phyloP scores from a whole-genome alignment of 2,329 filamentous ascomycete genomes.

The Sporothrix variecibatus region DNA sequence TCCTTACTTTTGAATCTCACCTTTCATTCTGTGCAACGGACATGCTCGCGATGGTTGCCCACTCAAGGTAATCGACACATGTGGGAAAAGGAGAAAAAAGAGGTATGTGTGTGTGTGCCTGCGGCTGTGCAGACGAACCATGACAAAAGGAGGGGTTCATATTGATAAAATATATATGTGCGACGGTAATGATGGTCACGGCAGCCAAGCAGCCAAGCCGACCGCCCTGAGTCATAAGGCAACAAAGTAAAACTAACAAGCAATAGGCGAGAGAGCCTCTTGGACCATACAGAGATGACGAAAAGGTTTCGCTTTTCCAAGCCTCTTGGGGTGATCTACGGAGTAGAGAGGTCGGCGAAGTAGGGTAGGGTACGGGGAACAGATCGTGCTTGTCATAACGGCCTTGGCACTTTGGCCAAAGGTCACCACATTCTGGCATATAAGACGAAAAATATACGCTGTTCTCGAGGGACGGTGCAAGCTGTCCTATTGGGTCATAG shows the following conservation, averaged over 20 bases:
- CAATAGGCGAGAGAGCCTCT: not conserved
- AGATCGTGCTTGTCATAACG: not conserved
- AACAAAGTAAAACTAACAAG: not conserved
- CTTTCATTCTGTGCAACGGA: not conserved
- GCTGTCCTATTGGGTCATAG: not conserved
- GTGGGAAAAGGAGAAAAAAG: not conserved
- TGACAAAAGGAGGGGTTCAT: not conserved
- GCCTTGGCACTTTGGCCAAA: not conserved
- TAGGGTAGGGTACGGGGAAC: not conserved
- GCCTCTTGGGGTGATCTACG: not conserved
- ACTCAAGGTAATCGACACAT: not conserved
- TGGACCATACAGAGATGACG: not conserved
- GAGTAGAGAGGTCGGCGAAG: not conserved
- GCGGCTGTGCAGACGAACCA: not conserved
- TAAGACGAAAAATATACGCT: not conserved
- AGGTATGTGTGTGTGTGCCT: not conserved
- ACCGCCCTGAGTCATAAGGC: slow-evolving; percentile 11
- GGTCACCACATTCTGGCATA: not conserved
- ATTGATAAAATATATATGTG: not conserved
- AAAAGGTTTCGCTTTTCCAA: not conserved
- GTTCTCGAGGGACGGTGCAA: not conserved
- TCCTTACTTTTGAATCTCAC: not conserved
- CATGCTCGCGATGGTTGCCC: not conserved
- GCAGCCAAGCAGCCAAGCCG: not conserved
- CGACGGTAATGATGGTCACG: not conserved